phyloP scores from a whole-genome alignment of 345 rosid species.

The Hibiscus mutabilis region DNA sequence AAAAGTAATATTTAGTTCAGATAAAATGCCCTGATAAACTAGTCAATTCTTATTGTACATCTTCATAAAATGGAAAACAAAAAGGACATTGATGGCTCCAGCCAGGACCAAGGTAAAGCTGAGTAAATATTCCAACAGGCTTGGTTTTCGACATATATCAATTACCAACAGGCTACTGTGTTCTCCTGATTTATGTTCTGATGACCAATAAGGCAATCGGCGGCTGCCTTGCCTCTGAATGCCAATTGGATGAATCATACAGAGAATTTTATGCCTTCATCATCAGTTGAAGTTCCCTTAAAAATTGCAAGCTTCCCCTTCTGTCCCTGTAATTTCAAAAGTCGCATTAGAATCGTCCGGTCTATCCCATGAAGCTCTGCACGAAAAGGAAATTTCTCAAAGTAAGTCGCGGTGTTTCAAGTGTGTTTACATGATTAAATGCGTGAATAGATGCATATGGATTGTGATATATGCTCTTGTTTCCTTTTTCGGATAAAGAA shows the following conservation, averaged over 20 bases:
- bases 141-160: background rate
- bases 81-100: background rate
- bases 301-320: constrained; percentile 91
- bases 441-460: background rate
- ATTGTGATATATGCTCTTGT: too few relatives aligned
- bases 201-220: background rate
- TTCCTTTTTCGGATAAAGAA: too few relatives aligned
- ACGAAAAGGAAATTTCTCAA: background rate
- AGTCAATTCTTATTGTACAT: background rate
- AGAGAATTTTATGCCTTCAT: constrained; percentile 89
- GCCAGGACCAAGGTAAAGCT: background rate
- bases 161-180: background rate
- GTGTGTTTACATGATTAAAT: background rate
- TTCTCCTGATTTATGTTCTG: background rate
- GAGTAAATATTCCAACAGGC: background rate
- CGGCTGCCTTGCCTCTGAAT: background rate
- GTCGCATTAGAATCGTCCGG: constrained; percentile 63
- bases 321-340: constrained; percentile 63
- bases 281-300: constrained; percentile 86
- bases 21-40: background rate
- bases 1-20: background rate
- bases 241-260: constrained; percentile 13
- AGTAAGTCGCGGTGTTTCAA: too few relatives aligned
- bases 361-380: constrained; percentile 83
- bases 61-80: background rate